Conservation (phyloP, 164 flowering plant species). For the Macadamia tetraphylla region DNA sequence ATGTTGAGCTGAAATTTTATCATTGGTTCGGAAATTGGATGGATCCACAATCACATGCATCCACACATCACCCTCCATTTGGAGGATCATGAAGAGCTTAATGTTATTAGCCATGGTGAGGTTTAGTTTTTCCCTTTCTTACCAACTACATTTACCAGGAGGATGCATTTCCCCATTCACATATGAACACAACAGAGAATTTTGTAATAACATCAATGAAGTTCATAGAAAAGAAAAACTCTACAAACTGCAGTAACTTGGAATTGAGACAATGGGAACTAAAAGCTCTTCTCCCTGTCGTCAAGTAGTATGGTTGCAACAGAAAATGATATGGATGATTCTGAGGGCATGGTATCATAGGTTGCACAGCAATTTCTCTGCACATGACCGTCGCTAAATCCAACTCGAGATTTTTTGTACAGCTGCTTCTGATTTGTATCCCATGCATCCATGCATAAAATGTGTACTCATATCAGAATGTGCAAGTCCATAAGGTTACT, state of each 20-base stretch:
- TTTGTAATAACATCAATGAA: not conserved
- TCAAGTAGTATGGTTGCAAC: slow-evolving; percentile 15
- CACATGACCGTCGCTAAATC: slow-evolving; percentile 11
- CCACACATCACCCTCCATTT: too few relatives aligned
- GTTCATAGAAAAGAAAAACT: slow-evolving; percentile 1
- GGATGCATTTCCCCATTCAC: not conserved
- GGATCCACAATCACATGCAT: too few relatives aligned
- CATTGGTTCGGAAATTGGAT: too few relatives aligned
- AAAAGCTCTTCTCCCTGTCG: slow-evolving; percentile 8
- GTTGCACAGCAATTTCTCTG: slow-evolving; percentile 15
- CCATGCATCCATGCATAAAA: slow-evolving; percentile 29
- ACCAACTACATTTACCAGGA: too few relatives aligned
- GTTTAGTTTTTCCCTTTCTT: too few relatives aligned
- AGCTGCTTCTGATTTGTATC: slow-evolving; percentile 11
- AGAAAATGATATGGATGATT: slow-evolving; percentile 9
- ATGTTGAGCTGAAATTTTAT: too few relatives aligned
- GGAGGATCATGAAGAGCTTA: too few relatives aligned
- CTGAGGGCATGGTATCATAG: slow-evolving; percentile 10
- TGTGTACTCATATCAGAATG: not conserved
- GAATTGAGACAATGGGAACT: slow-evolving; percentile 8
- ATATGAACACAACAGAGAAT: slow-evolving; percentile 2
- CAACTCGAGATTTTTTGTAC: slow-evolving; percentile 10
- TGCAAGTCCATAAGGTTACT: too few relatives aligned
- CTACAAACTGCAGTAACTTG: slow-evolving; percentile 19
- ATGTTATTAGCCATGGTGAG: too few relatives aligned